Conservation (phyloP, 2,329 filamentous ascomycete genomes). For the Lecanosticta acicola region DNA sequence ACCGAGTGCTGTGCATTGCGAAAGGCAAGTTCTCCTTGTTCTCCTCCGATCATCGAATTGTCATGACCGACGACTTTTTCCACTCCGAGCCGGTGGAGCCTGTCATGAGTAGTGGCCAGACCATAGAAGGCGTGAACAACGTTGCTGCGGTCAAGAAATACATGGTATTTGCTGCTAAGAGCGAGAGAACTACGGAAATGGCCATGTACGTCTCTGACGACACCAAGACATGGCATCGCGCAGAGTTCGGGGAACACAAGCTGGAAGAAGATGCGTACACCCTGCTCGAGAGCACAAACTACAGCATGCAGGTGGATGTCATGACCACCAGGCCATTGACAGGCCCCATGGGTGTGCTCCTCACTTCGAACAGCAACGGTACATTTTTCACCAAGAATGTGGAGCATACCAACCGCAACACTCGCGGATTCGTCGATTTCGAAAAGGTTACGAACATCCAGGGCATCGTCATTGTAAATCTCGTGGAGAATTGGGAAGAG, state of each 20-base stretch:
- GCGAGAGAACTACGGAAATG: constrained; percentile 78
- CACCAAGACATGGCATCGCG: constrained; percentile 79
- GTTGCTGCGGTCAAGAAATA: constrained; percentile 81
- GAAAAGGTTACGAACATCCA: constrained; percentile 90
- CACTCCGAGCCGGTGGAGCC: constrained; percentile 60
- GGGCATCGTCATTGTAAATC: constrained; percentile 85
- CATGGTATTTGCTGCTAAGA: constrained; percentile 74
- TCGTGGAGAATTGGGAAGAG: constrained; percentile 78
- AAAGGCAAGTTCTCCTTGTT: constrained; percentile 65
- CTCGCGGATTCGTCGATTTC: constrained; percentile 76
- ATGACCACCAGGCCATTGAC: constrained; percentile 52
- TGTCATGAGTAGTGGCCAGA: constrained; percentile 65
- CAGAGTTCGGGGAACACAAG: constrained; percentile 81
- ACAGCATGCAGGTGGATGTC: constrained; percentile 95
- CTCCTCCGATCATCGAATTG: constrained; percentile 68
- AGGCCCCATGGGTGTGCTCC: constrained; percentile 75
- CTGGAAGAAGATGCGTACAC: constrained; percentile 84
- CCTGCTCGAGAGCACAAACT: constrained; percentile 89
- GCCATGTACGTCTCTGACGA: constrained; percentile 86
- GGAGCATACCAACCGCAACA: constrained; percentile 84
- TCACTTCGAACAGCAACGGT: constrained; percentile 95
- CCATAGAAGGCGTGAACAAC: constrained; percentile 73
- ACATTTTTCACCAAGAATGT: constrained; percentile 92
- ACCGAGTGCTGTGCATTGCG: constrained; percentile 75
- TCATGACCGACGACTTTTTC: constrained; percentile 83